Base-by-base conservation (phyloP, 108 stramenopile species). In the Cyclotella choctawhatcheeana region DNA sequence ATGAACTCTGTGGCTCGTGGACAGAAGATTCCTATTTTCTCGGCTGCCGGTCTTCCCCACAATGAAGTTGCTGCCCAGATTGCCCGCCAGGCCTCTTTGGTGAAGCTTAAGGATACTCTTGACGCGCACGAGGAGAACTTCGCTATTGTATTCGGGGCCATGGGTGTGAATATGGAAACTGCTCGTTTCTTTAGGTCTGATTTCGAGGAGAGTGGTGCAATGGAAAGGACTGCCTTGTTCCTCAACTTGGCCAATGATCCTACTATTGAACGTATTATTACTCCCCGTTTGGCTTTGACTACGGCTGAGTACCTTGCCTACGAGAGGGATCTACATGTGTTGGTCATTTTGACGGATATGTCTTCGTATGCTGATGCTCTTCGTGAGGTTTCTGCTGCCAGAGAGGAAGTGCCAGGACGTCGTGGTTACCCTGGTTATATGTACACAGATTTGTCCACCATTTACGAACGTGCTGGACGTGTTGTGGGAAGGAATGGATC, bases 161-260 rank as follows among this genome's bases (percentile, higher is more conserved):
- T 99, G 99, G 99, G 99, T 71, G 99, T 99, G 35, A 99, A 99
- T 85, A 98, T 98, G 98, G 99, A 99, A 79, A 99, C 99, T 34
- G 97, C 97, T 34, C 96, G 99, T 70, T 99, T 97, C 87, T 99
- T 99, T 86, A 84, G 97, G 63, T 93, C 94, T 67, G 98, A 99
- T 83, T 99, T 99, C 89, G 97, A 97, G 84, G 97, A 99, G 80
- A 88, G 88, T 76, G 99, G 99, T 59, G 99, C 99, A 37, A 98
- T 98, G 97, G 93, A 97, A 73, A 95, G 98, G 77, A 98, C 99
- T 47, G 97, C 96, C 44, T 85, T 99, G 40, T 99, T 99, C 89
- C 82, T 98, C 58, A 98, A 99, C 92, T 88, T 98, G 78, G 99
- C 99, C 55, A 98, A 99, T 77, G 99, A 99, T 81, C 99, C 99